Percentiles rank a stretch among this genome's conserved stretches.
phyloP scores from a whole-genome alignment of 176 grass and related monocot species.

The Typha latifolia region DNA sequence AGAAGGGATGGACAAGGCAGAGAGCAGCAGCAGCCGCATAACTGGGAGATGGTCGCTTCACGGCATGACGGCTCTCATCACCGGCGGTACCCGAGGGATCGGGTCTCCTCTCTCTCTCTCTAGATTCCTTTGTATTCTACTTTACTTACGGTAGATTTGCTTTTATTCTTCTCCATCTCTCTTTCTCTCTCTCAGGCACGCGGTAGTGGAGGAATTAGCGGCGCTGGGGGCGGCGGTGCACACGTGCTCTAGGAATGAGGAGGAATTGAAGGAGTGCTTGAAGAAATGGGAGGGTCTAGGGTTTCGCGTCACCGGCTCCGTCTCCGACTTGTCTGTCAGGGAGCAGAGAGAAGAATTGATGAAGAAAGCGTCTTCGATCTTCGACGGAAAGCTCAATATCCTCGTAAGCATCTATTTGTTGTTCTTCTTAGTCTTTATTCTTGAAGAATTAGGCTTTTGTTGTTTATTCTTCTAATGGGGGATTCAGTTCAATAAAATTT shows the following conservation, averaged over 20 bases:
- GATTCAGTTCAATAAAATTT: background rate
- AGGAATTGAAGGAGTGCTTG: slow-evolving; percentile 36
- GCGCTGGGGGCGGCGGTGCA: slow-evolving; percentile 44
- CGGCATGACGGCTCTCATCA: slow-evolving; percentile 57
- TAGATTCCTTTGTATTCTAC: background rate
- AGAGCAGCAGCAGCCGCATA: background rate
- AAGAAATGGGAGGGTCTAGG: slow-evolving; percentile 6
- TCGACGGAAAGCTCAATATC: slow-evolving; percentile 31
- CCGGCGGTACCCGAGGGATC: slow-evolving; percentile 74
- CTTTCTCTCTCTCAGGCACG: slow-evolving; percentile 17
- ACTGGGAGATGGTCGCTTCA: slow-evolving; percentile 46
- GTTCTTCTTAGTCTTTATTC: background rate
- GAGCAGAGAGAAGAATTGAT: slow-evolving; percentile 20
- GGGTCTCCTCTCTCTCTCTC: slow-evolving; percentile 21
- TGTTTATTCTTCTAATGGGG: background rate
- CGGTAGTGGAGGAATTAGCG: slow-evolving; percentile 55
- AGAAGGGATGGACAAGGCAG: background rate
- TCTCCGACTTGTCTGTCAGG: slow-evolving; percentile 20
- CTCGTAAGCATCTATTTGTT: slow-evolving; percentile 12
- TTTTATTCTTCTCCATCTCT: background rate
- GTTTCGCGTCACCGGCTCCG: slow-evolving; percentile 25
- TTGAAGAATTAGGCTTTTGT: background rate
- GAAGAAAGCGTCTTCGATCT: background rate
- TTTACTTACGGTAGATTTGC: background rate
- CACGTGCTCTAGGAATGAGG: slow-evolving; percentile 48